A percentile compares a stretch with the other conserved stretches of the same genome.
phyloP scores from a whole-genome alignment of 2,329 filamentous ascomycete species.

The Trichoderma simmonsii region DNA sequence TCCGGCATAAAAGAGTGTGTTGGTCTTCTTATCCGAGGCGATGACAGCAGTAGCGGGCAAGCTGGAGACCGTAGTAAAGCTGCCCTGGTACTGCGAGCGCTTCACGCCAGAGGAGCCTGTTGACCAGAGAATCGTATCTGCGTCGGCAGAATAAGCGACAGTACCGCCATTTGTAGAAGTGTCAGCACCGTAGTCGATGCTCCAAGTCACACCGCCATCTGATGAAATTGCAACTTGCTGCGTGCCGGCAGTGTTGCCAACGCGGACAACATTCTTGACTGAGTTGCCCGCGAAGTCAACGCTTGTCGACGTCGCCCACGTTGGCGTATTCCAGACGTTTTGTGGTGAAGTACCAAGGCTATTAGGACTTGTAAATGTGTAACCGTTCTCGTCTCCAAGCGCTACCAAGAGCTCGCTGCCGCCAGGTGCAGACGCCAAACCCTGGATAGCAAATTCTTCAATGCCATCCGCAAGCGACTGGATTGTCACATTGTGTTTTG shows the following conservation, averaged over 20 bases:
- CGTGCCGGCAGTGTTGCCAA: conserved; percentile 11
- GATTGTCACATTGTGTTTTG: neutral
- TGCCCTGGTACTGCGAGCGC: conserved; percentile 8
- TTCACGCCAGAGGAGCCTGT: conserved; percentile 1
- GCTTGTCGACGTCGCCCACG: conserved; percentile 1
- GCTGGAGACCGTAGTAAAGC: conserved; percentile 3
- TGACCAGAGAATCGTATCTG: conserved; percentile 10
- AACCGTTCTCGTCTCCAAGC: neutral
- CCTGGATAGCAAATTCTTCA: conserved; percentile 1
- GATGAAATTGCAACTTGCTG: conserved; percentile 9
- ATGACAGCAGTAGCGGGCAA: conserved; percentile 3
- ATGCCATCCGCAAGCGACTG: conserved; percentile 9
- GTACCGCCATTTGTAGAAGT: conserved; percentile 8
- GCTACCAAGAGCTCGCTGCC: neutral
- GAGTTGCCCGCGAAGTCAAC: conserved; percentile 12
- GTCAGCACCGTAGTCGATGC: conserved; percentile 7
- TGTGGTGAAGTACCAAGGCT: conserved; percentile 2
- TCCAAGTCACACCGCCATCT: conserved; percentile 6
- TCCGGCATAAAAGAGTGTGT: conserved; percentile 3
- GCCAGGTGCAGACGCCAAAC: neutral
- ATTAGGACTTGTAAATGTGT: neutral
- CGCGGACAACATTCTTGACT: conserved; percentile 3
- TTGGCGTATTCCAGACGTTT: conserved; percentile 5
- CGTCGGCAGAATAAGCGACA: conserved; percentile 6
- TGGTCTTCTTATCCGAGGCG: conserved; percentile 6